Base-by-base conservation (phyloP, 2,329 filamentous ascomycete genomes). In the Stenocarpella maydis region DNA sequence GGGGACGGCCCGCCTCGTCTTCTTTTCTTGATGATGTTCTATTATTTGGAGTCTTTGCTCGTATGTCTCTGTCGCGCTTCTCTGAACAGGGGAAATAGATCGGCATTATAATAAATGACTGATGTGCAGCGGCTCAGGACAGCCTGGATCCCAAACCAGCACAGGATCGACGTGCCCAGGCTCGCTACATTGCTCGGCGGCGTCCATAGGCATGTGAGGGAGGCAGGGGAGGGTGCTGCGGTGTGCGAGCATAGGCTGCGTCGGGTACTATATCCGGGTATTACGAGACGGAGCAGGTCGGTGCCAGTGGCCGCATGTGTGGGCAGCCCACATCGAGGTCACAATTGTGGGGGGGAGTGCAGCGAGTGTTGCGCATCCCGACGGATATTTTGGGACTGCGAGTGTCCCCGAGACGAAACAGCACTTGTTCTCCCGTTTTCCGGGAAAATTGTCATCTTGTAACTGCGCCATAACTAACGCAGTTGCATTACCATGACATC, bases 401-500 rank as follows among this genome's bases (percentile, higher is more conserved):
- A 19, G 15, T 17, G 6, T 49, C 2, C 43, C 43, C 28, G 58
- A 49, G 21, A 37, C 12, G 28, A 37, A 19, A 28, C 58, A 37
- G 58, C 7, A 37, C n/a, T 37, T 12, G 4, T 37, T 12, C n/a
- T 9, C 6, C 10, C 28, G 17, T 53, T n/a, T 28, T 37, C 21
- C 10, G 19, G 28, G 43, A 14, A 1, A 21, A 39, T 58, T 49
- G 28, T 61, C 28, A 24, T n/a, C 37, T 55, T 21, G 3, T 26
- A 17, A n/a, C 24, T 6, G 10, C 43, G 24, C 50, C 61, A 53
- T n/a, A 26, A n/a, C 83, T 85, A 97, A 80, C 90, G 86, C 78
- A 98, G 81, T 78, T 92, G 91, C 79, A 97, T 86, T 72, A 98
- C 84, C 94, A 98, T 97, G 68, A 87, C 86, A 77, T 95, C 94